Base-by-base conservation (phyloP, 139 green algal genomes). In the Bryopsis sp. region DNA sequence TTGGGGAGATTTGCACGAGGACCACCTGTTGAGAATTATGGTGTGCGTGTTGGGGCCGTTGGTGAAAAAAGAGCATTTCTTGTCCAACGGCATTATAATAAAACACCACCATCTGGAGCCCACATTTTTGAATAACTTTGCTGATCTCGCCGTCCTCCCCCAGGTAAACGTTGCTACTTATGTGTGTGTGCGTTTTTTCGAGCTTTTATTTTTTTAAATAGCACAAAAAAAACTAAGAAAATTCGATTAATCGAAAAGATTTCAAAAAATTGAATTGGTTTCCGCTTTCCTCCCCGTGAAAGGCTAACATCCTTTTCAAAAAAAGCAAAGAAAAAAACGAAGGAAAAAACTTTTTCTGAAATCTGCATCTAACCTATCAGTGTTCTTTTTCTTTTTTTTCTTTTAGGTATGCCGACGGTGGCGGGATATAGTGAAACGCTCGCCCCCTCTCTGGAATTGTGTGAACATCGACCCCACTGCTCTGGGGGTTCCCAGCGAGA, bases 31-130 rank as follows among this genome's bases (percentile, higher is more conserved):
- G 8, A 15, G 22, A 31, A 28, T 61, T 15, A 36, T 61, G 5
- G 8, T 5, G 5, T 61, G 29, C 22, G 48, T 61, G 48, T 26
- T 61, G 8, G 48, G 48, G 11, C 48, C 48, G 11, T 61, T 61
- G 48, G 48, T 36, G 19, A 22, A 61, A 5, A 26, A 26, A 31
- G 24, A 61, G 19, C 33, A 61, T 26, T 61, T 22, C 19, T 22
- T 61, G 8, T 36, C 29, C 48, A 61, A 61, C 22, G 48, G 48
- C 8, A 61, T 61, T 28, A 61, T 36, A 61, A 8, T 61, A 5
- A 61, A 31, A 61, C 33, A 61, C 22, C 24, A 61, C 5, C 48
- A 61, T 28, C 19, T 61, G 8, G 48, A 61, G 19, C 48, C 48
- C 29, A 61, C 48, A 26, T 26, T 36, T 61, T 26, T 61, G 8